These are phyloP conservation scores for Zygoascus hellenicus DNA, from an alignment of 1,139 yeast species.

Conservation along the genomic window DNA sequence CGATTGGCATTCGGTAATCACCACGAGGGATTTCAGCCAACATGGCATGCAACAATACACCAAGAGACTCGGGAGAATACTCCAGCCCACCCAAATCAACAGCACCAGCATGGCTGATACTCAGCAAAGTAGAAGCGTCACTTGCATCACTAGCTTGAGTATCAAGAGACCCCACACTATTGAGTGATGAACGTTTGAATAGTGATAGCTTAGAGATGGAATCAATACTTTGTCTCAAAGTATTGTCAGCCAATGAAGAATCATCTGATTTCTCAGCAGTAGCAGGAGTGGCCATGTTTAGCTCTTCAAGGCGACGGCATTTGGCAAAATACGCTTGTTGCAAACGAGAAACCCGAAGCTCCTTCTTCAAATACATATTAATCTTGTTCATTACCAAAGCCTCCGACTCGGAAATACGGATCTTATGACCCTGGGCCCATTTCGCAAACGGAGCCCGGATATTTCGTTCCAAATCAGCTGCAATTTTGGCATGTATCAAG, in stretches of 20 bases:
- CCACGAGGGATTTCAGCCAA: slow-evolving; percentile 38
- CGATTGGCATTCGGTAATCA: slow-evolving; percentile 44
- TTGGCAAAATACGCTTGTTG: slow-evolving; percentile 66
- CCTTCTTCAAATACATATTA: slow-evolving; percentile 44
- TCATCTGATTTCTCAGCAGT: neutral
- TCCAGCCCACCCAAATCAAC: slow-evolving; percentile 28
- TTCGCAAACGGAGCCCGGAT: slow-evolving; percentile 65
- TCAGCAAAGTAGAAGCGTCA: neutral
- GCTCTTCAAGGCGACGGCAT: slow-evolving; percentile 65
- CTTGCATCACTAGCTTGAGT: slow-evolving; percentile 3
- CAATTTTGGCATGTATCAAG: slow-evolving; percentile 54
- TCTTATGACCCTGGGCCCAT: slow-evolving; percentile 68
- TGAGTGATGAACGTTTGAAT: slow-evolving; percentile 2
- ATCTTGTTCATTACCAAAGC: slow-evolving; percentile 44
- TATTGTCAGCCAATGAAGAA: neutral
- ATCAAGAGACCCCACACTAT: neutral
- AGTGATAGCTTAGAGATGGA: neutral
- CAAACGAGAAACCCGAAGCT: slow-evolving; percentile 45
- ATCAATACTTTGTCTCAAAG: neutral
- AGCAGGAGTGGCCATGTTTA: slow-evolving; percentile 12
- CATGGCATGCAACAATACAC: slow-evolving; percentile 37
- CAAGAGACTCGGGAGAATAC: slow-evolving; percentile 18
- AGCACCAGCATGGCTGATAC: neutral
- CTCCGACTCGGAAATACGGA: slow-evolving; percentile 56
- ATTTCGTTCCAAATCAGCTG: slow-evolving; percentile 50